phyloP scores from a whole-genome alignment of 257 asterid genomes.

The Pogostemon cablin region DNA sequence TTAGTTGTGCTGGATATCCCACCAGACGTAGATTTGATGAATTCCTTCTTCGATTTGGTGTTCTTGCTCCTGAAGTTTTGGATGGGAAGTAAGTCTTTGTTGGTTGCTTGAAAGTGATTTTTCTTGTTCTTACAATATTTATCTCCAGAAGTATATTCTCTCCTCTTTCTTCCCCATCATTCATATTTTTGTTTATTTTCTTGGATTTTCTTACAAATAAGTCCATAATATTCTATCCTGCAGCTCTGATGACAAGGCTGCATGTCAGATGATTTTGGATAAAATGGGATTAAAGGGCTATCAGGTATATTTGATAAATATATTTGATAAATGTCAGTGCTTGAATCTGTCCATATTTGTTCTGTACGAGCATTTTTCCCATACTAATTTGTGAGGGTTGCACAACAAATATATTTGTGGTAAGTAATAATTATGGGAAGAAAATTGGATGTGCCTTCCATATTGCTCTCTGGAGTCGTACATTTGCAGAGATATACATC shows the following conservation, averaged over 20 bases:
- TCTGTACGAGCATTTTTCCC: slow-evolving; percentile 16
- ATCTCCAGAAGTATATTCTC: slow-evolving; percentile 22
- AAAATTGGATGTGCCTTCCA: background rate
- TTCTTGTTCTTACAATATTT: slow-evolving; percentile 14
- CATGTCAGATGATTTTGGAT: slow-evolving; percentile 82
- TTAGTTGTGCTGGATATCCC: slow-evolving; percentile 99
- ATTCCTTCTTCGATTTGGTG: slow-evolving; percentile 98
- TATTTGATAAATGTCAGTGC: slow-evolving; percentile 16
- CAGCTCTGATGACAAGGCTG: slow-evolving; percentile 90
- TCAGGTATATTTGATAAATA: slow-evolving; percentile 63
- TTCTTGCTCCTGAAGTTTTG: slow-evolving; percentile 80
- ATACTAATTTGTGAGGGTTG: slow-evolving; percentile 14
- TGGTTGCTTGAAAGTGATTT: slow-evolving; percentile 24
- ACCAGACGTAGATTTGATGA: slow-evolving; percentile 96
- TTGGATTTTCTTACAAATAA: slow-evolving; percentile 24
- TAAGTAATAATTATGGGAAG: slow-evolving; percentile 8
- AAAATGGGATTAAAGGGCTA: slow-evolving; percentile 89
- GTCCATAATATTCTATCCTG: slow-evolving; percentile 28
- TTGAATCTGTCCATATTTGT: background rate
- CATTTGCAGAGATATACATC: background rate
- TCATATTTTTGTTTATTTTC: slow-evolving; percentile 15
- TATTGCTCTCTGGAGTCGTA: background rate
- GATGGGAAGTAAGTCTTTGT: slow-evolving; percentile 67
- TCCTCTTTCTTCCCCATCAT: slow-evolving; percentile 10
- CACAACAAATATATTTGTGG: background rate